phyloP scores from a whole-genome alignment of 108 stramenopile genomes.

The Cylindrotheca closterium region DNA sequence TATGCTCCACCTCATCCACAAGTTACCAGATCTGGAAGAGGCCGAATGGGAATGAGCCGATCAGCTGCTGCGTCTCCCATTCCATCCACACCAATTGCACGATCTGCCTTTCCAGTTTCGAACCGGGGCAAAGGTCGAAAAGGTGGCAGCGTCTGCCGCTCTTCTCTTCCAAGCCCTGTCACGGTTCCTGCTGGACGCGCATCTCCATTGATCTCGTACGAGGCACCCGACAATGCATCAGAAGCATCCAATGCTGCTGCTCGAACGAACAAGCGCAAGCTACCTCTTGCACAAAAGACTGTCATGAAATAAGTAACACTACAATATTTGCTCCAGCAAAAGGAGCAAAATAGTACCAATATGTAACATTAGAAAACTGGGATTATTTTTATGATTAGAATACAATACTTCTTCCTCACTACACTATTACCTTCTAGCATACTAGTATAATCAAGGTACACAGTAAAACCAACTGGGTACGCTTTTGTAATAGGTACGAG shows the following conservation, averaged over 20 bases:
- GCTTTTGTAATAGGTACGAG: too few species aligned
- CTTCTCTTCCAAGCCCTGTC: neutral
- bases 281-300: constrained; percentile 18
- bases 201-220: neutral
- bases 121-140: constrained; percentile 45
- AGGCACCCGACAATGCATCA: constrained; percentile 16
- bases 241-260: constrained; percentile 36
- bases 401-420: too few species aligned
- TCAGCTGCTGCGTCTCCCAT: constrained; percentile 4
- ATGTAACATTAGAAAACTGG: too few species aligned
- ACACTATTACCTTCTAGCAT: too few species aligned
- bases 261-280: constrained; percentile 35
- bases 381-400: too few species aligned
- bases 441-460: too few species aligned
- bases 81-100: constrained; percentile 6
- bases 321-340: too few species aligned
- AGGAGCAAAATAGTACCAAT: too few species aligned
- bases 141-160: constrained; percentile 2
- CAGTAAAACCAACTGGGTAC: too few species aligned
- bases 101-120: constrained; percentile 36
- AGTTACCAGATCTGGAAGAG: constrained; percentile 37
- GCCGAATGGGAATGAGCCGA: constrained; percentile 13
- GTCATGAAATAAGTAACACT: neutral
- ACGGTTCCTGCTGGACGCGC: neutral
- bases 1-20: constrained; percentile 13